A percentile compares a stretch with the other conserved stretches of the same genome.
These are phyloP conservation scores for Leccinum olivaceopallidum DNA, from an alignment of 768 basidiomycete genomes.

Conservation along the genomic window DNA sequence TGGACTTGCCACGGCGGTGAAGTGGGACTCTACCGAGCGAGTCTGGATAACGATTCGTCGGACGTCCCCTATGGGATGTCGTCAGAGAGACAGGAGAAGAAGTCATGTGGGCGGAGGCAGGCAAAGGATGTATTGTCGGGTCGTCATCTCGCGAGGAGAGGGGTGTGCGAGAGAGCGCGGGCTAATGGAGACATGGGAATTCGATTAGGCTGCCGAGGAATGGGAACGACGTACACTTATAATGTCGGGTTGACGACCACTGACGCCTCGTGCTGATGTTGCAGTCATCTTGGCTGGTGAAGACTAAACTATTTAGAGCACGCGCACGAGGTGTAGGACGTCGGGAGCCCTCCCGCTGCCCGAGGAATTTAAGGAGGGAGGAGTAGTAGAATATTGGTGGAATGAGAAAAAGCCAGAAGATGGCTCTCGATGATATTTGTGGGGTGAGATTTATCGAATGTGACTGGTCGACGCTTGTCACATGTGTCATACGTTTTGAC, in stretches of 20 bases:
- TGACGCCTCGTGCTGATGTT: conserved; percentile 10
- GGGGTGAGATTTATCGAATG: conserved; percentile 2
- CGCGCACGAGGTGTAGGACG: conserved; percentile 8
- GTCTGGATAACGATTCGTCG: conserved; percentile 53
- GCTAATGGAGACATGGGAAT: conserved; percentile 13
- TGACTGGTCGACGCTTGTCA: background rate
- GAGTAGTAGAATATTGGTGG: background rate
- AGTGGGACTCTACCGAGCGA: conserved; percentile 67
- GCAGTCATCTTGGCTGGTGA: conserved; percentile 19
- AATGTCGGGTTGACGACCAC: conserved; percentile 14
- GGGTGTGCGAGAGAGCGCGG: conserved; percentile 3
- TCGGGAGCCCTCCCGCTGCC: conserved; percentile 5
- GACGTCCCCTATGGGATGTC: conserved; percentile 45
- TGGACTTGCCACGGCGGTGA: conserved; percentile 76
- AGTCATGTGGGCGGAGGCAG: conserved; percentile 7
- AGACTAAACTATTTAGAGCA: background rate
- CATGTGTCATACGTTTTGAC: background rate
- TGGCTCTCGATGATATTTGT: background rate
- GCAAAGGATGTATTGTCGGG: conserved; percentile 10
- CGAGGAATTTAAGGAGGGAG: background rate
- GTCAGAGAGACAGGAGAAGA: conserved; percentile 38
- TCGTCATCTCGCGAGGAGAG: conserved; percentile 11
- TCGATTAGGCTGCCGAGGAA: conserved; percentile 13
- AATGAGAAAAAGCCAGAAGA: background rate
- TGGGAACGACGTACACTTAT: conserved; percentile 15